These are phyloP conservation scores for Penicillium sp. DNA, from an alignment of 2,329 filamentous ascomycete genomes.

Conservation along the genomic window DNA sequence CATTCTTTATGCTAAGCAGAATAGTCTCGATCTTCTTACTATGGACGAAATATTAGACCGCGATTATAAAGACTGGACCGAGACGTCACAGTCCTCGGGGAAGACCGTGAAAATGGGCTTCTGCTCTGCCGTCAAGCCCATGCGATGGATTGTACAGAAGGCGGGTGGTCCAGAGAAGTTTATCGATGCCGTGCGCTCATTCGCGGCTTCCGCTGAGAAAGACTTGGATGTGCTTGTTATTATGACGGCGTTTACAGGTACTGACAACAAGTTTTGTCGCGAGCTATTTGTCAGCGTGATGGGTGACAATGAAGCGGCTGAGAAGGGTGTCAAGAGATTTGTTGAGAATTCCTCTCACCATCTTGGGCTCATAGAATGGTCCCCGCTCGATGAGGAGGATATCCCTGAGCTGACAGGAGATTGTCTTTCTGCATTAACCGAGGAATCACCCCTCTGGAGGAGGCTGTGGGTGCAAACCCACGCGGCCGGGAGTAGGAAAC, in stretches of 20 bases:
- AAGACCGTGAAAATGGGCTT: constrained; percentile 52
- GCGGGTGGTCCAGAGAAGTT: constrained; percentile 40
- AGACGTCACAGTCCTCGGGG: constrained; percentile 32
- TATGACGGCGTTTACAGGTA: constrained; percentile 57
- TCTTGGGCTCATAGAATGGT: constrained; percentile 44
- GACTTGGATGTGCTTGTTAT: constrained; percentile 55
- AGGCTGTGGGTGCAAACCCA: constrained; percentile 57
- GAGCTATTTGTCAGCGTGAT: constrained; percentile 54
- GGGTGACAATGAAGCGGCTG: constrained; percentile 30
- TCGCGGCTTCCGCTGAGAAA: constrained; percentile 45
- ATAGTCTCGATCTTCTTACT: constrained; percentile 52
- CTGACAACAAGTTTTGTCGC: constrained; percentile 47
- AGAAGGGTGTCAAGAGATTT: constrained; percentile 46
- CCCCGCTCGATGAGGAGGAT: constrained; percentile 26
- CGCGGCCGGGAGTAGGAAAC: constrained; percentile 60
- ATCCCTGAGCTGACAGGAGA: constrained; percentile 15
- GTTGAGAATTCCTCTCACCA: constrained; percentile 42
- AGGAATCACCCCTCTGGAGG: constrained; percentile 37
- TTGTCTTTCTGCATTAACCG: constrained; percentile 15
- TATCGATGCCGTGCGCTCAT: constrained; percentile 43
- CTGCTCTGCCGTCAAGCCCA: constrained; percentile 56
- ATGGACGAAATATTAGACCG: constrained; percentile 58
- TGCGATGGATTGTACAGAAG: constrained; percentile 54
- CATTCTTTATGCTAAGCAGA: constrained; percentile 54
- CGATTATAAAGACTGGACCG: constrained; percentile 64